Base-by-base conservation (phyloP, 129 eudicot species). In the Silybum marianum region DNA sequence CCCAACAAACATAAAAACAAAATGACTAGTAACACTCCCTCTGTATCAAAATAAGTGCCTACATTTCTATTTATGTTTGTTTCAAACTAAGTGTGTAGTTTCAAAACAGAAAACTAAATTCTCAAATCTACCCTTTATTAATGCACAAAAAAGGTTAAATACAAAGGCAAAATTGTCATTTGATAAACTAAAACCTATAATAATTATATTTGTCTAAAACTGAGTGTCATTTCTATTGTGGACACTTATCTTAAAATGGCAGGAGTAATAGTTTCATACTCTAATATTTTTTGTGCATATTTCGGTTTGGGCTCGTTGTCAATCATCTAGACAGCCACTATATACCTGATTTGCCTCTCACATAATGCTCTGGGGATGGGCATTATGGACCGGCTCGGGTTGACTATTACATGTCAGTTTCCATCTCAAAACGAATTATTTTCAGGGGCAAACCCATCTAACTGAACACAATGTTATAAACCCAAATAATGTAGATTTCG, bases 391-490 rank as follows among this genome's bases (percentile, higher is more conserved):
- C 60, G 6, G 62, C 7, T 51, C 62, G 19, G 62, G 21, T 51
- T 51, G 62, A n/a, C 19, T 19, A 54, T 48, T 54, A 54, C 62
- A 81, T 63, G 16, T 36, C 28, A 25, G 28, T 18, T 39, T 62
- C 71, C 21, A 72, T 54, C 40, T 30, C 7, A 22, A 63, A 9
- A 74, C 39, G 28, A 18, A 26, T 38, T 73, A 80, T 80, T 80
- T 71, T 80, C 76, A 65, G 30, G 58, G 65, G 77, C 9, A 73
- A 73, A 42, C 22, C 71, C 22, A 16, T 18, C 22, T 54, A 66
- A 66, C 42, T 66, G 39, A 78, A 78, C 73, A 78, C 3, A 77
- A 24, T 42, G 67, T 24, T 67, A 54, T 38, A 77, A 78, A 48
- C 74, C 46, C 13, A 73, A 72, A 62, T 12, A 72, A 63, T 65